Evolutionary conservation across 176 grass and related monocot genomes (phyloP).

Genomic region (Typha latifolia): DNA sequence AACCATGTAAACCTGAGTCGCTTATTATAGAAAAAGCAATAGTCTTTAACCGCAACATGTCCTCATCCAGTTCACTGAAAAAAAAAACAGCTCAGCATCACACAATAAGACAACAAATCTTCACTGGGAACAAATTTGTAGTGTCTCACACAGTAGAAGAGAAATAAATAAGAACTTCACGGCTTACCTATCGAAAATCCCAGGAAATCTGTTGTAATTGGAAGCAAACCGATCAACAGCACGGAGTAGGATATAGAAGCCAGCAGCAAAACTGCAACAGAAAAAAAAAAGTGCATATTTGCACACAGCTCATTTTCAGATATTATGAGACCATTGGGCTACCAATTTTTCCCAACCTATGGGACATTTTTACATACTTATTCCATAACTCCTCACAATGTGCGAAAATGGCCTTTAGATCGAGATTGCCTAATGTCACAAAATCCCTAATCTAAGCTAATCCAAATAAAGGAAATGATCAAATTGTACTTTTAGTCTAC

Average conservation of each 20-base stretch:
- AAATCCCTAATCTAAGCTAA: too few relatives aligned
- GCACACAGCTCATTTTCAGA: not conserved
- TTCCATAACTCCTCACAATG: too few relatives aligned
- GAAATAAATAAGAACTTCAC: slow-evolving; percentile 17
- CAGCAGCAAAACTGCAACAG: slow-evolving; percentile 54
- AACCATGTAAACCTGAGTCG: slow-evolving; percentile 64
- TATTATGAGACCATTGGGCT: not conserved
- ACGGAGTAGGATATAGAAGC: slow-evolving; percentile 77
- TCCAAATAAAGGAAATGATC: too few relatives aligned
- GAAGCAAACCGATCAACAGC: slow-evolving; percentile 63
- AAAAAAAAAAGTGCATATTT: slow-evolving; percentile 11
- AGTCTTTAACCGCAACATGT: slow-evolving; percentile 64
- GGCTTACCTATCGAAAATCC: slow-evolving; percentile 67
- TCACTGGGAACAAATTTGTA: not conserved
- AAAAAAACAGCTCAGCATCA: not conserved
- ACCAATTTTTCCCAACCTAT: too few relatives aligned
- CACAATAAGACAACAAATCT: too few relatives aligned
- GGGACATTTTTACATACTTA: too few relatives aligned
- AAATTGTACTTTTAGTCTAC: too few relatives aligned
- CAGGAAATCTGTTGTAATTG: slow-evolving; percentile 65
- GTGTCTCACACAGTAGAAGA: slow-evolving; percentile 1
- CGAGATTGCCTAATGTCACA: too few relatives aligned
- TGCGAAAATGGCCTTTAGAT: too few relatives aligned
- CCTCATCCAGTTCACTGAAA: slow-evolving; percentile 81
- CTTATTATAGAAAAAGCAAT: slow-evolving; percentile 54